Evolutionary conservation across 129 eudicot species (phyloP), one percentile per base, ranked within the genome.

Genomic region (Flaveria sonorensis): DNA sequence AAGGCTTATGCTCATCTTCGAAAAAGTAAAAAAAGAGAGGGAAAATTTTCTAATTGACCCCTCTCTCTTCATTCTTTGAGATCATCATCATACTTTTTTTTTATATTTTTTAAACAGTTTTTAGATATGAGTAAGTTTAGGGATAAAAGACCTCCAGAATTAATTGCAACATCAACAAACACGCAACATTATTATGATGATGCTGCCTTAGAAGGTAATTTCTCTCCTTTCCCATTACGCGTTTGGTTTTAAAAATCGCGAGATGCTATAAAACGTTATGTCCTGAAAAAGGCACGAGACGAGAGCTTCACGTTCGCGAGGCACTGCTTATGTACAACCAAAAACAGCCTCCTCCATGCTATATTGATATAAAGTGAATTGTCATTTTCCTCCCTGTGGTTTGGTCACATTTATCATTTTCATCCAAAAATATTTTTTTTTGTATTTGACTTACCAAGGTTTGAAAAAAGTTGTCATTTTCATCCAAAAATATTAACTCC

Each of bases 201-300:
- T 81, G 84, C 71, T 32, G 84, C 80, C 7, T 81, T 81, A 81
- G 84, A 81, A 81, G 84, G 83, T 79, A 78, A 73, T 24, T 43
- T 15, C 26, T 70, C 68, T 18, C 23, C n/a, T 68, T 57, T 53
- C 0, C 59, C 0, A 15, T 52, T 52, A 15, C 21, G n/a, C n/a
- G 4, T 1, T 18, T 55, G 26, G 13, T 19, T 18, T 55, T n/a
- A 55, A 18, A 53, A 55, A 55, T 19, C 26, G 1, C 18, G 11
- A 18, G 24, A n/a, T n/a, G 7, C 57, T 15, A 1, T 7, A 7
- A 51, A 20, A n/a, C 20, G 57, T 15, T n/a, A 16, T 12, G 23
- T 0, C 60, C 60, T 47, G 6, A 47, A 12, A 13, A 10, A 53
- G 12, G 10, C 24, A 2, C 23, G 23, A 18, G 60, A 4, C 11